These are phyloP conservation scores for Aspergillus hiratsukae DNA, from an alignment of 2,329 filamentous ascomycete genomes.

Conservation along the genomic window DNA sequence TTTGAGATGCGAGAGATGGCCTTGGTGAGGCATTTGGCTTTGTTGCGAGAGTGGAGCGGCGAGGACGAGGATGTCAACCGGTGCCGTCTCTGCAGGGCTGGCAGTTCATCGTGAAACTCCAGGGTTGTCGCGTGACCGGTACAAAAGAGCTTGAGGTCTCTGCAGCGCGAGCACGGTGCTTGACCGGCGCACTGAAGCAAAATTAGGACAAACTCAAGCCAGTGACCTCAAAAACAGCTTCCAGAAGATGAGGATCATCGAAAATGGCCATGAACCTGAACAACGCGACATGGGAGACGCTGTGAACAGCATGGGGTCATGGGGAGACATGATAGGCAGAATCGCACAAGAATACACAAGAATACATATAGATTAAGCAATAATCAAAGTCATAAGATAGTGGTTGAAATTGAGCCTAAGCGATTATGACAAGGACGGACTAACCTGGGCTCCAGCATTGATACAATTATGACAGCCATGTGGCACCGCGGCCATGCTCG, in stretches of 20 bases:
- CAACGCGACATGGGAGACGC: neutral
- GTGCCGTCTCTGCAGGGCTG: conserved; percentile 24
- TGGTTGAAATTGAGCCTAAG: neutral
- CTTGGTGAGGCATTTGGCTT: neutral
- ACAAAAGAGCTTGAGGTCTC: conserved; percentile 24
- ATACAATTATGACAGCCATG: conserved; percentile 24
- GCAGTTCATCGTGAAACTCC: conserved; percentile 30
- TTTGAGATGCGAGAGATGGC: neutral
- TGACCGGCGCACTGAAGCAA: conserved; percentile 26
- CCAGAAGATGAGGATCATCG: neutral
- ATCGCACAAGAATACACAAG: neutral
- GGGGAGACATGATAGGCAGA: neutral
- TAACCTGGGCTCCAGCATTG: conserved; percentile 13
- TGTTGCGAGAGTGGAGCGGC: too few species aligned
- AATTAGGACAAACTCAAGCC: neutral
- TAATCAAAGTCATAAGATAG: neutral
- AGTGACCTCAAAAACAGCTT: neutral
- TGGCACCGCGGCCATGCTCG: conserved; percentile 30
- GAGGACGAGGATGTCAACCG: conserved; percentile 7
- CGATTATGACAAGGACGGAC: conserved; percentile 2
- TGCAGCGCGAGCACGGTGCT: conserved; percentile 29
- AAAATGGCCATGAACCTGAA: neutral
- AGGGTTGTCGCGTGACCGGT: conserved; percentile 20
- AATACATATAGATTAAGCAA: neutral
- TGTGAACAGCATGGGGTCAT: neutral